Conservation (phyloP, 179 eudicot genomes). For the Corrigiola litoralis region DNA sequence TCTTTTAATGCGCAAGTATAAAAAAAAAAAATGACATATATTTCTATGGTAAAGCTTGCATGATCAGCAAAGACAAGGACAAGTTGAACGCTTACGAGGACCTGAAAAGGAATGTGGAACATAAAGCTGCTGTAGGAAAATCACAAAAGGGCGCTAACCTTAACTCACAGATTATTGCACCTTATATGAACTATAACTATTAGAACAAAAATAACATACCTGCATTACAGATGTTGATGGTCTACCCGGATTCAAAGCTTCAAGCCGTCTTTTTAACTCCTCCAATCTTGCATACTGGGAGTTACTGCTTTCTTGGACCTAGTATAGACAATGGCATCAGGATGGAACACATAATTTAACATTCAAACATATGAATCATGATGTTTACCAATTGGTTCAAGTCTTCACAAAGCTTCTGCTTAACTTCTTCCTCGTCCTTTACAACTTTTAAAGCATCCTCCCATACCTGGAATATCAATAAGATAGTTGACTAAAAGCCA, state of each 20-base stretch:
- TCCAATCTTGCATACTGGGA: conserved; percentile 73
- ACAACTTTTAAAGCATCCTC: conserved; percentile 79
- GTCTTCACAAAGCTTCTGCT: conserved; percentile 91
- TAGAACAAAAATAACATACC: conserved; percentile 14
- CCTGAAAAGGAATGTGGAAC: not conserved
- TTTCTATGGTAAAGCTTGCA: too few relatives aligned
- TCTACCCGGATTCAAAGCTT: conserved; percentile 86
- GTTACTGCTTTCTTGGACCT: conserved; percentile 87
- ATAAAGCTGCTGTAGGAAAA: not conserved
- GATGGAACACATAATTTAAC: conserved; percentile 2
- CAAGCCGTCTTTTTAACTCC: conserved; percentile 80
- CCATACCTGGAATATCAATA: conserved; percentile 50
- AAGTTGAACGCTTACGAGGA: not conserved
- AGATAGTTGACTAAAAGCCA: not conserved
- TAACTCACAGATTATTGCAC: not conserved
- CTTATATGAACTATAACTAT: not conserved
- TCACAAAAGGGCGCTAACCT: not conserved
- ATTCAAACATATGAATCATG: conserved; percentile 4
- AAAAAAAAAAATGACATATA: too few relatives aligned
- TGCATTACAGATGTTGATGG: conserved; percentile 31
- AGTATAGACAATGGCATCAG: conserved; percentile 11
- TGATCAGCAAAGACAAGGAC: too few relatives aligned
- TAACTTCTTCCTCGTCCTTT: conserved; percentile 79
- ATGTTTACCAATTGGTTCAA: conserved; percentile 62
- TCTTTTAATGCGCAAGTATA: too few relatives aligned